phyloP scores from a whole-genome alignment of 352 stramenopile species.

The Phytopythium aichiense region DNA sequence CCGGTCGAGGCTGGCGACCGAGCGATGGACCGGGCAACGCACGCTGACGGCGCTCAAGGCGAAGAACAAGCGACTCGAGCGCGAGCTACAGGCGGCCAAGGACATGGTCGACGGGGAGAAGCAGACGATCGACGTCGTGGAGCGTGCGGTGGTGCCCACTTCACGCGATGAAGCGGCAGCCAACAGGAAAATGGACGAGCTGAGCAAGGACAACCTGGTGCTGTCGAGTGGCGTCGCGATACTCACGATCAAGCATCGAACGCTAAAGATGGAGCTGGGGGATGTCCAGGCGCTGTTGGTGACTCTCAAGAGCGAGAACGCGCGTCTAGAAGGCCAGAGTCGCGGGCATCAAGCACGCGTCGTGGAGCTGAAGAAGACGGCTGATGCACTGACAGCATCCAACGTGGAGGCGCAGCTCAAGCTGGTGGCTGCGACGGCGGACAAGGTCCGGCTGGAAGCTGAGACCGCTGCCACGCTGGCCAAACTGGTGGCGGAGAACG shows the following conservation, averaged over 20 bases:
- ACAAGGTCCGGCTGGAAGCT: neutral
- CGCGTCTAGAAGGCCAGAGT: neutral
- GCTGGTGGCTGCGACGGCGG: neutral
- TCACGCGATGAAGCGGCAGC: neutral
- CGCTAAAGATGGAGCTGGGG: neutral
- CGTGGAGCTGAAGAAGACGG: neutral
- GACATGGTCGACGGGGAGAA: neutral
- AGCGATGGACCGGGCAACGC: neutral
- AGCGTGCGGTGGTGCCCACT: neutral
- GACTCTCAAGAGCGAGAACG: neutral
- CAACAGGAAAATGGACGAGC: neutral
- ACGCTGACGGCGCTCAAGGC: neutral
- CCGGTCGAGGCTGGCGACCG: neutral
- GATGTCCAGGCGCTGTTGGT: neutral
- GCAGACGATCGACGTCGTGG: neutral
- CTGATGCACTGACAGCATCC: neutral
- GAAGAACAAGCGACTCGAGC: neutral
- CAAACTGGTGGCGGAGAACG: neutral
- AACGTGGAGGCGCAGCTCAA: neutral
- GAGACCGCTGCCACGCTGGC: neutral
- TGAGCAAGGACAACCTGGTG: conserved; percentile 1
- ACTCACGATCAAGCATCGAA: neutral
- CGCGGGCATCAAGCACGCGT: neutral
- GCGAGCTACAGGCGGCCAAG: neutral
- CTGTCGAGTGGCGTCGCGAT: neutral